phyloP scores from a whole-genome alignment of 2,329 filamentous ascomycete species.

The Neodidymelliopsis sp. region DNA sequence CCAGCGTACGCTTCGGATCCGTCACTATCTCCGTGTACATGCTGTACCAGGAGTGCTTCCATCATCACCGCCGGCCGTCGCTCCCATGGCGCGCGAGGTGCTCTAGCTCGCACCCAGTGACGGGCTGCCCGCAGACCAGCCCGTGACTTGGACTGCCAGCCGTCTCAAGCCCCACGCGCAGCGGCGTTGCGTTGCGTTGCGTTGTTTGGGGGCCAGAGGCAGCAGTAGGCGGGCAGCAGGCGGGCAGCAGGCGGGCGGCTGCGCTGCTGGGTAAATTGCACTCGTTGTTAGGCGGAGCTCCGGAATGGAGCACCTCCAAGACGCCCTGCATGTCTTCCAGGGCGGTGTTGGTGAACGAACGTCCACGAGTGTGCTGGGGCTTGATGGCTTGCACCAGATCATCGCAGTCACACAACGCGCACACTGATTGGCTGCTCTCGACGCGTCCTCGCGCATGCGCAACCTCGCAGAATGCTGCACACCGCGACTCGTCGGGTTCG shows the following conservation, averaged over 20 bases:
- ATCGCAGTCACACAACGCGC: conserved; percentile 10
- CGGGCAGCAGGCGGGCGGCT: not conserved
- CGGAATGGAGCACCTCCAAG: conserved; percentile 16
- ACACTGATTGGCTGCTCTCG: conserved; percentile 14
- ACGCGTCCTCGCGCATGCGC: conserved; percentile 33
- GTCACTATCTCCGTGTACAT: conserved; percentile 31
- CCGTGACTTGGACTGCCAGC: conserved; percentile 4
- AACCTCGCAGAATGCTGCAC: conserved; percentile 29
- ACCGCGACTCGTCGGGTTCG: conserved; percentile 31
- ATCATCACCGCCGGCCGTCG: conserved; percentile 5
- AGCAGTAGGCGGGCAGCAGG: conserved; percentile 4
- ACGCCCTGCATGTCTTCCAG: conserved; percentile 19
- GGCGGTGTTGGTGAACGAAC: conserved; percentile 19
- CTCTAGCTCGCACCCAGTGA: not conserved
- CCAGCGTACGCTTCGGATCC: conserved; percentile 21
- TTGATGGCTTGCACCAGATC: conserved; percentile 18
- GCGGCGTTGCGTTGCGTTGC: too few relatives aligned
- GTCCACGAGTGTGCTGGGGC: conserved; percentile 20
- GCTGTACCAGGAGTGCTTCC: conserved; percentile 13
- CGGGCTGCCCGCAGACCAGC: conserved; percentile 1
- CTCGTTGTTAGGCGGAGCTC: conserved; percentile 15
- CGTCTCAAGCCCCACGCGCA: conserved; percentile 9
- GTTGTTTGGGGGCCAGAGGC: conserved; percentile 16
- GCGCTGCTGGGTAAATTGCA: conserved; percentile 19
- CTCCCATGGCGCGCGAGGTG: conserved; percentile 7